Base-by-base conservation (phyloP, 345 rosid species). In the Mangifera indica region DNA sequence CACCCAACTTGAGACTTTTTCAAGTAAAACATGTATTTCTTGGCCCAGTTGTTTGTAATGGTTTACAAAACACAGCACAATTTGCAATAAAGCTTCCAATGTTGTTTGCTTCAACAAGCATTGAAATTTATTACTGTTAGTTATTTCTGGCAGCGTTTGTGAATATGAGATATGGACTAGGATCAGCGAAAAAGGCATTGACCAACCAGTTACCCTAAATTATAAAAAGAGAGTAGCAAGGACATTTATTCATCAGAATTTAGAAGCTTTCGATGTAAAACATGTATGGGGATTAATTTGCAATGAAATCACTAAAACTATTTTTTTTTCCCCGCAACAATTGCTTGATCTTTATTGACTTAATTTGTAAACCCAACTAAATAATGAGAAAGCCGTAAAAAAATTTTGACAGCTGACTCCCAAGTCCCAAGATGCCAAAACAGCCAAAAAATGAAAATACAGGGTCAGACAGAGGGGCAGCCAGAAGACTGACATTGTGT, bases 401-500 rank as follows among this genome's bases (percentile, higher is more conserved):
- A 42, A 25, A 51, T 53, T 71, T 42, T 53, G 29, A 63, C 57
- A 34, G 37, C 26, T 53, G 29, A 9, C 40, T 42, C 70, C 53
- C 4, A 3, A 46, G 51, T 37, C 9, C 9, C 11, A 59, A 44
- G 37, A 22, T 0, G 34, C 10, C 57, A 25, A 68, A 44, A 66
- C 4, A 17, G 44, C 34, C 48, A 44, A 69, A 67, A 22, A 46
- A 29, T n/a, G n/a, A 29, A 12, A 46, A 63, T 32, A 44, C 74
- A 51, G 66, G 53, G 37, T 34, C 34, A 72, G 53, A 3, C 17
- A 21, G 22, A n/a, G 42, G 65, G 17, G 37, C 62, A 45, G 25
- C 57, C 55, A 22, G 63, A 58, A 24, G 62, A 72, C 67, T 45
- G 69, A 51, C 20, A 22, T 42, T 69, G 15, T n/a, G n/a, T 49